Conservation (phyloP, 2,329 filamentous ascomycete genomes). For the Cercospora beticola region DNA sequence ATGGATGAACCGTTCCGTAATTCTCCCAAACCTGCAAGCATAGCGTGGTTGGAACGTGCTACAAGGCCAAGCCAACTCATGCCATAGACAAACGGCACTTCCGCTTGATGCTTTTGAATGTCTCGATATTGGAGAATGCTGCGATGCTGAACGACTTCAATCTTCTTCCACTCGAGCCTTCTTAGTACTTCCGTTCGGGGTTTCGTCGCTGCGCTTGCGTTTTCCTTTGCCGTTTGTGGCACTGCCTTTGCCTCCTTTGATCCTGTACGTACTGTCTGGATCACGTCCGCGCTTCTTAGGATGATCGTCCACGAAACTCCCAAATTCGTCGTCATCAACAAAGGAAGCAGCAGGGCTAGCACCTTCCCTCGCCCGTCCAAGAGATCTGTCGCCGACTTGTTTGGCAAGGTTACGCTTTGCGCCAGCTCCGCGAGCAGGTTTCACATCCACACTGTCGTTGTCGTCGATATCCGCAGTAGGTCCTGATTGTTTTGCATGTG, state of each 20-base stretch:
- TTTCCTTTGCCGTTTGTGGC: constrained; percentile 46
- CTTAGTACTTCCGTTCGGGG: constrained; percentile 24
- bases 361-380: constrained; percentile 38
- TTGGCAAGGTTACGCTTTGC: constrained; percentile 37
- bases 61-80: background rate
- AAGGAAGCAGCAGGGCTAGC: constrained; percentile 36
- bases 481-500: constrained; percentile 28
- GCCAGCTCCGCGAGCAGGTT: constrained; percentile 47
- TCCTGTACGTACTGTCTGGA: constrained; percentile 47
- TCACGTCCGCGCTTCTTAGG: constrained; percentile 38
- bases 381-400: constrained; percentile 38
- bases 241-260: constrained; percentile 49
- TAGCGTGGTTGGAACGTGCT: background rate
- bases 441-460: constrained; percentile 80
- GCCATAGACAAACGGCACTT: background rate
- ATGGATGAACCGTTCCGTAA: background rate
- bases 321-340: constrained; percentile 44
- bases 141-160: background rate
- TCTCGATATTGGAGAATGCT: background rate
- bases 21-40: background rate
- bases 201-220: constrained; percentile 31
- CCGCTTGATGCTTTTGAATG: background rate
- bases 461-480: constrained; percentile 32
- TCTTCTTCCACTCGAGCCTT: constrained; percentile 26
- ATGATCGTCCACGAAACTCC: constrained; percentile 25